These are phyloP conservation scores for Phytophthora nicotianae DNA, from an alignment of 352 stramenopile species.

Conservation along the genomic window DNA sequence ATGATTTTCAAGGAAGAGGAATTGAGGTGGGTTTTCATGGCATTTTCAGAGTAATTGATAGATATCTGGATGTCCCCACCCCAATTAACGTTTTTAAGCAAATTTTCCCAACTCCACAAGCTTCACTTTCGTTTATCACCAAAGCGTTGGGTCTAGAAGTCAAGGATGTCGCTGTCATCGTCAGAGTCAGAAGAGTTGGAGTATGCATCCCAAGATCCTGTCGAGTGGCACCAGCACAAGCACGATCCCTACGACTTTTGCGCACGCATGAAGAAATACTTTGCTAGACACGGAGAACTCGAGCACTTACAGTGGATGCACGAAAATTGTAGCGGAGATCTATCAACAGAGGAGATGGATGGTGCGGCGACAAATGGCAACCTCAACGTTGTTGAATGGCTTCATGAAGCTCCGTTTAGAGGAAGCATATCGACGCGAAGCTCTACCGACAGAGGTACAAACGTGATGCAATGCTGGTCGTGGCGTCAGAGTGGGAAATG, in stretches of 20 bases:
- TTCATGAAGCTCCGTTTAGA: conserved; percentile 10
- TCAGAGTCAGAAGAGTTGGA: background rate
- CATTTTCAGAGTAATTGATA: background rate
- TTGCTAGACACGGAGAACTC: conserved; percentile 8
- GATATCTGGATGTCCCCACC: no score
- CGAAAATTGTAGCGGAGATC: conserved; percentile 4
- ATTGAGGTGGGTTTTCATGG: background rate
- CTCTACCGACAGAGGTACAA: background rate
- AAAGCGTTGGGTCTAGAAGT: no score
- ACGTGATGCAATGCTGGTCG: background rate
- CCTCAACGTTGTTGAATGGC: conserved; percentile 17
- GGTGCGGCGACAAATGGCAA: conserved; percentile 20
- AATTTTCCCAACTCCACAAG: background rate
- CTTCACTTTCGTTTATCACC: conserved; percentile 1
- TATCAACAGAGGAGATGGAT: conserved; percentile 18
- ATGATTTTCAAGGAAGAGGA: background rate
- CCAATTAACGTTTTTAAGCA: background rate
- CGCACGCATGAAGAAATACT: conserved; percentile 15
- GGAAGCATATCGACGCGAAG: background rate
- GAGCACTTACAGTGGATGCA: conserved; percentile 15
- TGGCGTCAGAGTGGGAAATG: background rate
- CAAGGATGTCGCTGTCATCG: background rate
- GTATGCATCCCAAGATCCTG: background rate
- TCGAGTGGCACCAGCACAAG: conserved; percentile 1
- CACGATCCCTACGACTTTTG: conserved; percentile 2